Conservation (phyloP, 1,284 basidiomycete species). For the Leccinum colubrinum region DNA sequence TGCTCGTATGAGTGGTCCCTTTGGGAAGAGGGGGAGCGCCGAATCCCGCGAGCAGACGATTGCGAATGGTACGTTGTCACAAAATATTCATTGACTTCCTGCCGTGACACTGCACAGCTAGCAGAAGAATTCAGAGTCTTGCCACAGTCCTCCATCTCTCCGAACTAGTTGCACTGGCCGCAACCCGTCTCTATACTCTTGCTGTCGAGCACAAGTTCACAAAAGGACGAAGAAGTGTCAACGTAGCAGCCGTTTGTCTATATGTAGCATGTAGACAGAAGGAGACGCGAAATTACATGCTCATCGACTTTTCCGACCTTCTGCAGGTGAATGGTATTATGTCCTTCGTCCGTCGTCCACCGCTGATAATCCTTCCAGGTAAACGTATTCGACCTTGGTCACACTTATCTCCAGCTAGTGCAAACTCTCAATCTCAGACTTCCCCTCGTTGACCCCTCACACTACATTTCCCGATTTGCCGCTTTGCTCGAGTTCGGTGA, state of each 20-base stretch:
- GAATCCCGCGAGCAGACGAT: constrained; percentile 90
- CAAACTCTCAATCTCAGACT: constrained; percentile 87
- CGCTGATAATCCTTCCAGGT: constrained; percentile 52
- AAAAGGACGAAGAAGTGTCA: constrained; percentile 88
- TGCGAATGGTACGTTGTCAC: constrained; percentile 64
- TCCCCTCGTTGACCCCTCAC: constrained; percentile 92
- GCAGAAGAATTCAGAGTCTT: constrained; percentile 79
- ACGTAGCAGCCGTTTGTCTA: constrained; percentile 93
- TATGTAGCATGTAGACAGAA: constrained; percentile 94
- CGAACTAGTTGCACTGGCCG: constrained; percentile 77
- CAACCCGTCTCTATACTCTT: constrained; percentile 88
- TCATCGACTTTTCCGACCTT: constrained; percentile 96
- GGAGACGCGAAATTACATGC: constrained; percentile 91
- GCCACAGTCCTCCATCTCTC: constrained; percentile 78
- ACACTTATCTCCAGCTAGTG: constrained; percentile 94
- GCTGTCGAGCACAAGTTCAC: constrained; percentile 94
- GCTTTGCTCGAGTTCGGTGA: constrained; percentile 97
- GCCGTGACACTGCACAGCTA: constrained; percentile 49
- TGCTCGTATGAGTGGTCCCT: constrained; percentile 77
- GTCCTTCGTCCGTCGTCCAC: not conserved
- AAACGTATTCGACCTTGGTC: constrained; percentile 97
- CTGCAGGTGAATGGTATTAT: constrained; percentile 62
- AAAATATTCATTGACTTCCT: not conserved
- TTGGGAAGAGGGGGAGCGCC: constrained; percentile 69
- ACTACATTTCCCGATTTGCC: constrained; percentile 96